Base-by-base conservation (phyloP, 805 yeast species). In the Starmerella bacillaris region DNA sequence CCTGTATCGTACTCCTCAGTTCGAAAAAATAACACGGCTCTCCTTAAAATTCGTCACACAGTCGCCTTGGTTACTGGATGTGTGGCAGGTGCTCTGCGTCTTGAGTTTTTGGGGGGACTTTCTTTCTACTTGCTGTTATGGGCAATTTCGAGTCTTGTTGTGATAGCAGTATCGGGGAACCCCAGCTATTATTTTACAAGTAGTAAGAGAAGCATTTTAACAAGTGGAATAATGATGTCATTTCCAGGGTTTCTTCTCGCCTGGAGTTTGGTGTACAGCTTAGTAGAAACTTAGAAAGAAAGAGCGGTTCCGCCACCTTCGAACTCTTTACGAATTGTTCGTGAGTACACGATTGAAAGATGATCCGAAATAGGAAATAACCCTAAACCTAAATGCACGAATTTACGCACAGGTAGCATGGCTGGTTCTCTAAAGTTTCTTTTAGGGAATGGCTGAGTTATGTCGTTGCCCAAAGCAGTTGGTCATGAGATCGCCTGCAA, bases 81-180 rank as follows among this genome's bases (percentile, higher is more conserved):
- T 3, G 65, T 65, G 15, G 69, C 72, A 12, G 78, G 78, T 4
- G 62, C 70, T 21, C 47, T 72, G 20, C 63, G 63, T 38, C 54
- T 70, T 18, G 68, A 69, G 39, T 63, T 74, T 3, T 39, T 59
- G 16, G 29, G 53, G 15, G 78, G 78, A 11, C 57, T 72, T 37
- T 41, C 50, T 2, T 60, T 65, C 45, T 70, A 67, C 41, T 14
- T 61, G 1, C 41, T 51, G 1, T 7, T 21, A 1, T 27, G 21
- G 24, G 19, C 27, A 9, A 36, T 39, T 18, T 34, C 42, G 1
- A 58, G 61, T 40, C 12, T 61, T 11, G 31, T 37, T 17, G 18
- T 44, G 17, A 18, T 40, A 6, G 16, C 36, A 12, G 7, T 24
- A 1, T 16, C 28, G 2, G 33, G 37, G 6, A 27, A 37, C 18